These are phyloP conservation scores for Aspergillus latus DNA, from an alignment of 2,329 filamentous ascomycete genomes.

Conservation along the genomic window DNA sequence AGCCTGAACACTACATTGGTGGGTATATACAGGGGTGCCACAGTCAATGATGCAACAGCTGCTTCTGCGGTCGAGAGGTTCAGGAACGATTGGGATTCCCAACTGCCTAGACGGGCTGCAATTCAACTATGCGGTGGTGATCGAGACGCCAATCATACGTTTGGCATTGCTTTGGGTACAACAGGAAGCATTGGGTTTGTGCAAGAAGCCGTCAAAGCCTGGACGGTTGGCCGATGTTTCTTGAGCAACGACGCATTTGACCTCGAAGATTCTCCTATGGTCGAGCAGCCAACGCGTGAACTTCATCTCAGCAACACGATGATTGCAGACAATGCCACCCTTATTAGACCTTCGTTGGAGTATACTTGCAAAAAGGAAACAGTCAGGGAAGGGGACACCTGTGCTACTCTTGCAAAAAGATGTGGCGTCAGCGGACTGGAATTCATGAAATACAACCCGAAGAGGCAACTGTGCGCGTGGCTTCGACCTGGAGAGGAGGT, in stretches of 20 bases:
- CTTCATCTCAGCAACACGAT: neutral
- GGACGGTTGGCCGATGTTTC: conserved; percentile 2
- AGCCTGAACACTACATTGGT: neutral
- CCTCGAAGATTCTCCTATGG: neutral
- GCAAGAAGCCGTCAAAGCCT: neutral
- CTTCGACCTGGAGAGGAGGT: conserved; percentile 33
- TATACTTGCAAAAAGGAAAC: neutral
- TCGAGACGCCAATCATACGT: conserved; percentile 2
- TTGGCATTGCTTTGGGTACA: conserved; percentile 3
- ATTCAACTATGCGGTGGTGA: neutral
- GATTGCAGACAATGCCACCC: neutral
- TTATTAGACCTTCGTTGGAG: neutral
- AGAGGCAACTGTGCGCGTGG: conserved; percentile 24
- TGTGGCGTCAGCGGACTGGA: conserved; percentile 43
- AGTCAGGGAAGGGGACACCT: conserved; percentile 35
- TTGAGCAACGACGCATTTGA: neutral
- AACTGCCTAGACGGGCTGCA: neutral
- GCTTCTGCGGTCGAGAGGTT: neutral
- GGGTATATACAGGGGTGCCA: conserved; percentile 4
- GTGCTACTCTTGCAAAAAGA: conserved; percentile 35
- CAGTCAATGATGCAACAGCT: neutral
- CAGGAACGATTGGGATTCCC: neutral
- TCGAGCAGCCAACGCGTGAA: neutral
- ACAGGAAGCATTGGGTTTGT: neutral
- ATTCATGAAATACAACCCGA: conserved; percentile 42